phyloP scores from a whole-genome alignment of 345 rosid species.

The Physaria fendleri region DNA sequence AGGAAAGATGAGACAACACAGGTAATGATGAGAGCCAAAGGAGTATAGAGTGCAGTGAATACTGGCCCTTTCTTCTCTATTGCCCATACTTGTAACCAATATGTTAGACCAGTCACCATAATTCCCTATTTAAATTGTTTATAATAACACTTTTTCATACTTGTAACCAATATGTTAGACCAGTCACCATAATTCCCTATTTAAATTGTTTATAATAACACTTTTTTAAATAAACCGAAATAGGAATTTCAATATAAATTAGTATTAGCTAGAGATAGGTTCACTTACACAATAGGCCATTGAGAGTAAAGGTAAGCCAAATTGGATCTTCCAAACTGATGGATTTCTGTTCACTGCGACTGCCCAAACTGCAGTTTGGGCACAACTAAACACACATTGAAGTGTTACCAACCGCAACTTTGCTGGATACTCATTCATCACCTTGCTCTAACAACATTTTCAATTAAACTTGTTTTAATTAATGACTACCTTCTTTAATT shows the following conservation, averaged over 20 bases:
- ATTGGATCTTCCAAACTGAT: conserved; percentile 66
- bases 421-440: conserved; percentile 63
- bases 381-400: conserved; percentile 73
- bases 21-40: conserved; percentile 68
- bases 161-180: conserved; percentile 78
- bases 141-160: too few relatives aligned
- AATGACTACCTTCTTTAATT: too few relatives aligned
- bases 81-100: conserved; percentile 86
- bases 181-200: conserved; percentile 74
- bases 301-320: conserved; percentile 67
- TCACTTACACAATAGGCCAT: conserved; percentile 68
- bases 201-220: not conserved
- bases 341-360: conserved; percentile 52
- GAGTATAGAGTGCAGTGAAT: conserved; percentile 70
- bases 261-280: not conserved
- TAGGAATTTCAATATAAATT: not conserved
- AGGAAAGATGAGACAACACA: conserved; percentile 56
- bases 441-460: conserved; percentile 14
- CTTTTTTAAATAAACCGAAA: not conserved
- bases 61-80: conserved; percentile 88
- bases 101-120: conserved; percentile 57
- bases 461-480: not conserved
- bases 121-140: conserved; percentile 48
- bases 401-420: conserved; percentile 61
- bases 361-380: conserved; percentile 62